These are phyloP conservation scores for Plectranthus barbatus DNA, from an alignment of 257 asterid genomes.

Conservation along the genomic window DNA sequence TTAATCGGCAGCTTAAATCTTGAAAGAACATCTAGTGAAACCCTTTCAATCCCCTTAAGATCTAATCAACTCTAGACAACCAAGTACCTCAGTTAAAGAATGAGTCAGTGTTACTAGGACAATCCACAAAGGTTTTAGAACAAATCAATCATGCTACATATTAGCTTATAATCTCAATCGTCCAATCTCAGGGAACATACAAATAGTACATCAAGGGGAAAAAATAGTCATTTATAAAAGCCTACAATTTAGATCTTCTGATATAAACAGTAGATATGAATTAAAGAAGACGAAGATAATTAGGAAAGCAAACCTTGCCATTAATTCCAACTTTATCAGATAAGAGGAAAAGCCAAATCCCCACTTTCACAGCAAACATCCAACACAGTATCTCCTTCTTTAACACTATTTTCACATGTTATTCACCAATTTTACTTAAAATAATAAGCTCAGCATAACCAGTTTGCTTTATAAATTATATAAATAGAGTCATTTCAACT, in stretches of 20 bases:
- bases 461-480: background rate
- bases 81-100: background rate
- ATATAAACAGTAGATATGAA: background rate
- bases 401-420: constrained; percentile 44
- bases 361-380: constrained; percentile 95
- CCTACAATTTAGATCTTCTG: background rate
- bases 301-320: constrained; percentile 55
- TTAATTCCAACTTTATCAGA: constrained; percentile 66
- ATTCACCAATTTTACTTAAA: constrained; percentile 1
- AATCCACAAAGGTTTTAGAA: background rate
- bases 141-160: background rate
- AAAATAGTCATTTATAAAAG: background rate
- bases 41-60: background rate
- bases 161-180: background rate
- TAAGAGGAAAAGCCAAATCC: constrained; percentile 71
- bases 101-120: too few species aligned
- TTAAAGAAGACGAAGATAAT: background rate
- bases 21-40: background rate
- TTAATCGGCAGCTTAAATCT: background rate
- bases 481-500: background rate
- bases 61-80: background rate
- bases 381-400: constrained; percentile 63
- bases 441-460: background rate
- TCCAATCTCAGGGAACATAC: background rate
- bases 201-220: background rate